These are phyloP conservation scores for Beta macrorhiza DNA, from an alignment of 179 eudicot genomes.

Conservation along the genomic window DNA sequence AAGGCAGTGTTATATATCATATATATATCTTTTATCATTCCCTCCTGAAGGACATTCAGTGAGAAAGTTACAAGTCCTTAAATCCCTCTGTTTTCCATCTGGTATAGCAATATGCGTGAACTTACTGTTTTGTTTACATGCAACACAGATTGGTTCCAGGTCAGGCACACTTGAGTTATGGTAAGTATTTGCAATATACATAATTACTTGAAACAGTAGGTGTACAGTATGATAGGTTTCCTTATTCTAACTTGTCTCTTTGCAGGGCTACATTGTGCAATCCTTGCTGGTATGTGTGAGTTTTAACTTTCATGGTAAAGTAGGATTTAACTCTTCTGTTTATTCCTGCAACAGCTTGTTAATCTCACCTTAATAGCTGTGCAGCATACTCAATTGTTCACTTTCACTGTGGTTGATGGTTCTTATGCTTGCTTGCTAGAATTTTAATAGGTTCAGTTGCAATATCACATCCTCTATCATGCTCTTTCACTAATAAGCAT, in stretches of 20 bases:
- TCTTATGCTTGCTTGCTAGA: neutral
- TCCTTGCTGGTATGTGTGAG: slow-evolving; percentile 74
- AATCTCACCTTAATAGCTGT: neutral
- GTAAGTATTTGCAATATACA: slow-evolving; percentile 37
- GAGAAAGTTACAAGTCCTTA: neutral
- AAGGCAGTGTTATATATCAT: neutral
- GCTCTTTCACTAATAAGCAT: neutral
- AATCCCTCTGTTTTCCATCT: slow-evolving; percentile 6
- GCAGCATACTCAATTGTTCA: neutral
- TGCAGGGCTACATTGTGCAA: slow-evolving; percentile 91
- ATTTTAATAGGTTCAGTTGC: neutral
- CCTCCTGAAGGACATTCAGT: neutral
- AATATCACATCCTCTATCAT: neutral
- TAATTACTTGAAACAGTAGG: neutral
- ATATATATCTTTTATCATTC: neutral
- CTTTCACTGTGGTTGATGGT: neutral
- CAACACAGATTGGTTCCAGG: slow-evolving; percentile 84
- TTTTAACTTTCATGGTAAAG: neutral
- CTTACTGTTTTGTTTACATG: slow-evolving; percentile 2
- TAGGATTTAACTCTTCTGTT: neutral
- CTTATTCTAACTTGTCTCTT: slow-evolving; percentile 25
- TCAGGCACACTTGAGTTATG: slow-evolving; percentile 86
- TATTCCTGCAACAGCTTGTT: neutral
- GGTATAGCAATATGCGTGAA: neutral
- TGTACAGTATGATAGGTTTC: neutral